phyloP scores from a whole-genome alignment of 208 protist genomes.

The Leishmania martiniquensis region DNA sequence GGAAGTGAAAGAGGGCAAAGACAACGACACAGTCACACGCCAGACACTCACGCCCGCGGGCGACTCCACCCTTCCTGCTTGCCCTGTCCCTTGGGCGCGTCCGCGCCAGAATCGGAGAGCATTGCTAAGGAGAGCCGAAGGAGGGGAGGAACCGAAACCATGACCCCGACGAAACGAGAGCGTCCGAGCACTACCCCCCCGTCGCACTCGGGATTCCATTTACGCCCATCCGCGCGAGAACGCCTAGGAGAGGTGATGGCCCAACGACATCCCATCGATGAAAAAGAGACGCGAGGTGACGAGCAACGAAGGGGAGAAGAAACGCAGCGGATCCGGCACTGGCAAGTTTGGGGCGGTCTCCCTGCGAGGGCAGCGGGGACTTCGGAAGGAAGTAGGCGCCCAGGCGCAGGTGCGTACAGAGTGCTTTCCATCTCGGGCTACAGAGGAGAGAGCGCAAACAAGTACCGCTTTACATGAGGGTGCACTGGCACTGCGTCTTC shows the following conservation, averaged over 20 bases:
- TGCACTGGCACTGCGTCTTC: constrained; percentile 59
- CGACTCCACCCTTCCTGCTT: neutral
- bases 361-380: neutral
- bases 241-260: neutral
- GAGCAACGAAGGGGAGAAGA: constrained; percentile 7
- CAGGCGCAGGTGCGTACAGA: neutral
- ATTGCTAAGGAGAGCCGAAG: too few species aligned
- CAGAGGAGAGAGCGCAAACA: neutral
- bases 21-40: neutral
- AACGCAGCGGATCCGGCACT: neutral
- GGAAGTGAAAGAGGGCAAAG: neutral
- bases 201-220: neutral
- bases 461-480: constrained; percentile 50
- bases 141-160: neutral
- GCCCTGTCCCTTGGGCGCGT: neutral
- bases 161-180: neutral
- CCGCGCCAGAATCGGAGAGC: neutral
- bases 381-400: neutral
- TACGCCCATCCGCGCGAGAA: neutral
- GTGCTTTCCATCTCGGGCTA: too few species aligned
- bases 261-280: neutral
- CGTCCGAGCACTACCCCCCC: neutral
- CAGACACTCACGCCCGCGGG: neutral
- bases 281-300: neutral
- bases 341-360: neutral